These are phyloP conservation scores for Pythium pyrilobum DNA, from an alignment of 352 stramenopile species.

Conservation along the genomic window DNA sequence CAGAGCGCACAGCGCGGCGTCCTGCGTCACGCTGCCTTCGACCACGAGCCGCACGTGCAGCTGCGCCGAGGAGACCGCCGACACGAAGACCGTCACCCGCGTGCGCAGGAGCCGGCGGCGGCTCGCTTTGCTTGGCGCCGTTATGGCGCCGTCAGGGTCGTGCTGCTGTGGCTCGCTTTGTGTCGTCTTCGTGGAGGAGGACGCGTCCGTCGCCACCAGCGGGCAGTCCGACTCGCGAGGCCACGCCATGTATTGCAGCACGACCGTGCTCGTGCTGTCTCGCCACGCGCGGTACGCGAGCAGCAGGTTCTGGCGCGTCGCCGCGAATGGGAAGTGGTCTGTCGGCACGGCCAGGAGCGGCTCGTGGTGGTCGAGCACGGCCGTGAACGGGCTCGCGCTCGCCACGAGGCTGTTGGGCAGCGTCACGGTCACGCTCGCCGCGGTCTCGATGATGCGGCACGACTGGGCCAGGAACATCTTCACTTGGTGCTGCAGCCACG, in stretches of 20 bases:
- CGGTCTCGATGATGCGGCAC: conserved; percentile 55
- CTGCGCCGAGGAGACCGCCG: conserved; percentile 34
- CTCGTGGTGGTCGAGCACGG: conserved; percentile 40
- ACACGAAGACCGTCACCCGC: conserved; percentile 63
- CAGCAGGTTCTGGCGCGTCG: conserved; percentile 39
- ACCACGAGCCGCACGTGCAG: conserved; percentile 60
- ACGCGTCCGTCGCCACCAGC: conserved; percentile 9
- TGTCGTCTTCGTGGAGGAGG: no score
- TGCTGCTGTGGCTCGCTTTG: no score
- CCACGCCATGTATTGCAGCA: conserved; percentile 66
- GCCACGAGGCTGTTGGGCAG: conserved; percentile 59
- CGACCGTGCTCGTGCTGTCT: conserved; percentile 31
- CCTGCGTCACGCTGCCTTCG: conserved; percentile 31
- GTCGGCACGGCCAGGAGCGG: conserved; percentile 37
- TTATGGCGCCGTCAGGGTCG: no score
- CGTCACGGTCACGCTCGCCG: conserved; percentile 48
- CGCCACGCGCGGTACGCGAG: conserved; percentile 66
- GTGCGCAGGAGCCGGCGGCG: conserved; percentile 35
- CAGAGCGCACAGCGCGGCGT: conserved; percentile 24
- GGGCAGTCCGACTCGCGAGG: conserved; percentile 22
- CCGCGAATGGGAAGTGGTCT: conserved; percentile 60
- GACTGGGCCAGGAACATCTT: conserved; percentile 45
- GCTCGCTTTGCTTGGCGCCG: no score
- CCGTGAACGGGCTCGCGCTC: conserved; percentile 36
- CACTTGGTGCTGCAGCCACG: conserved; percentile 52